Conservation (phyloP, 805 yeast species). For the Wickerhamiella allomyrinae region DNA sequence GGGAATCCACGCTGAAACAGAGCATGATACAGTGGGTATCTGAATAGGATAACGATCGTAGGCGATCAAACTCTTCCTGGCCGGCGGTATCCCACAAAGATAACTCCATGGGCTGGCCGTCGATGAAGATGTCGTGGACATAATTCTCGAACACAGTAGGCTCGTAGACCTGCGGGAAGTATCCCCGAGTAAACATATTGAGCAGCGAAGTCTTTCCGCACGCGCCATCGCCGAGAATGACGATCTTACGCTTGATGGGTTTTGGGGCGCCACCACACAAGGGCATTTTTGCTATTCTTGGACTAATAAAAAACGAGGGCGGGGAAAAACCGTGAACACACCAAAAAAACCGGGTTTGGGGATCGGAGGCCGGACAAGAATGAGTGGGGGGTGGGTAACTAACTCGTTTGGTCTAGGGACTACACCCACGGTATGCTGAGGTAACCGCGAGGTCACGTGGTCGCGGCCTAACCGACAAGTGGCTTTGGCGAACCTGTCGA, state of each 20-base stretch:
- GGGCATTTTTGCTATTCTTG: too few relatives aligned
- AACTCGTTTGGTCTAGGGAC: too few relatives aligned
- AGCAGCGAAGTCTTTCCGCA: constrained; percentile 93
- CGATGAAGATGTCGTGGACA: constrained; percentile 92
- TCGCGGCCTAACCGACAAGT: too few relatives aligned
- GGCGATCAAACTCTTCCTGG: constrained; percentile 92
- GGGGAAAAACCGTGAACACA: neutral
- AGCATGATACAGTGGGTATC: constrained; percentile 96
- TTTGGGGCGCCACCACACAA: constrained; percentile 26
- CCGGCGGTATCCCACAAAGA: constrained; percentile 99
- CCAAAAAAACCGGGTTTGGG: too few relatives aligned
- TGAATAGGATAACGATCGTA: constrained; percentile 80
- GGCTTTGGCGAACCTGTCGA: too few relatives aligned
- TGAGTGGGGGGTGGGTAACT: too few relatives aligned
- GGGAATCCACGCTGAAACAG: constrained; percentile 87
- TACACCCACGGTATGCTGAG: too few relatives aligned
- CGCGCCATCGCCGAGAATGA: constrained; percentile 94
- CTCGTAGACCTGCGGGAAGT: constrained; percentile 95
- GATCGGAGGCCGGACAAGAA: too few relatives aligned
- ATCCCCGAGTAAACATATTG: constrained; percentile 92
- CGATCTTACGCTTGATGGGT: constrained; percentile 75
- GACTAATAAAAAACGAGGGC: neutral
- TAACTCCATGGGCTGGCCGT: constrained; percentile 79
- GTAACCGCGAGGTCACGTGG: too few relatives aligned
- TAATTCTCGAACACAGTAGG: constrained; percentile 97